Base-by-base conservation (phyloP, 352 stramenopile genomes). In the Peronospora destructor region DNA sequence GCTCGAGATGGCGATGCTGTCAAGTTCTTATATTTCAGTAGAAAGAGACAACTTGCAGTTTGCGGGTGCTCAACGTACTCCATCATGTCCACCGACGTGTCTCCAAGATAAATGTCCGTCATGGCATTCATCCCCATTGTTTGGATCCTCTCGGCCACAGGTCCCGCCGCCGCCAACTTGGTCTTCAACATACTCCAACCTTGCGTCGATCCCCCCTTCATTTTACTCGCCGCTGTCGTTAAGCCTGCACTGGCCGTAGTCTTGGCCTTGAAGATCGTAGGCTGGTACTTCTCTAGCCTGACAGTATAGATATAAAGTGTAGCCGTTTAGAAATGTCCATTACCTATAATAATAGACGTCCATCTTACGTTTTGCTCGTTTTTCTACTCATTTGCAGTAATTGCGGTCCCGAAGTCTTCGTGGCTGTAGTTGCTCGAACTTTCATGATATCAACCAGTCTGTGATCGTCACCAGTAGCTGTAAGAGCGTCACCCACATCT, bases 111-210 rank as follows among this genome's bases (percentile, higher is more conserved):
- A 60, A 87, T 73, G 46, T 91, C 78, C 12, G 71, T 86, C 44
- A 89, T 73, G 25, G 82, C 75, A 40, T 79, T 70, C 1, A 91
- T 35, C 2, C 78, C 73, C 73, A 92, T 85, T 5, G 64, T 77
- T 35, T 90, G 77, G 45, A 92, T 73, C 46, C 71, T 71, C 46
- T 85, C 81, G 0, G 81, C 80, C n/a, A 87, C 78, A 9, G 77
- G 77, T 19, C 75, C 76, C 2, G 78, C 77, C 0, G 76, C 72
- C 6, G 80, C 75, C 32, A 91, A 36, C 44, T 83, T 88, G 13
- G 67, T 88, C 66, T 87, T 88, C 29, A 91, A 39, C 34, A 87
- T 84, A 23, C 75, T 87, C 76, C 77, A 91, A 3, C 80, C 75
- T 44, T 92, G 76, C 3, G 75, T 84, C 9, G 76, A 87, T 3